Evolutionary conservation across 2,329 filamentous ascomycete species (phyloP).

Genomic region (Apiospora malaysiana): DNA sequence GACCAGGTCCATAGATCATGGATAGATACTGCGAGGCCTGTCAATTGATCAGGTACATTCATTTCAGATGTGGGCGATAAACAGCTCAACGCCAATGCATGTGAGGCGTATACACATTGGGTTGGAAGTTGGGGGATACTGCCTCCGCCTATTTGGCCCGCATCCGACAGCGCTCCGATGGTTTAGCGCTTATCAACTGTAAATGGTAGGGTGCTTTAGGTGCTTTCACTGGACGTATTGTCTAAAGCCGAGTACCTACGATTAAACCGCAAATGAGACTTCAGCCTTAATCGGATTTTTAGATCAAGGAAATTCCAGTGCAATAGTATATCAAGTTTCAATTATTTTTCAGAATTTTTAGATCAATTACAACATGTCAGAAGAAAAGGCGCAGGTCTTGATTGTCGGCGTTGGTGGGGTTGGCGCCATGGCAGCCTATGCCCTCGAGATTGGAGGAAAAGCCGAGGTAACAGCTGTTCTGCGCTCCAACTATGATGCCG

Average conservation of each 20-base stretch:
- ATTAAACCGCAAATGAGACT: no score
- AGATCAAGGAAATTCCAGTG: no score
- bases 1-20: neutral
- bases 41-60: neutral
- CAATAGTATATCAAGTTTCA: no score
- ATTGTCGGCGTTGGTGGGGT: slow-evolving; percentile 62
- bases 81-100: neutral
- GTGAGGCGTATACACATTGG: neutral
- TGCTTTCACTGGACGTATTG: neutral
- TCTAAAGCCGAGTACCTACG: no score
- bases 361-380: slow-evolving; percentile 21
- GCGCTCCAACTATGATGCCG: slow-evolving; percentile 60
- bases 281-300: no score
- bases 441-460: slow-evolving; percentile 55
- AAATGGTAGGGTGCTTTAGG: neutral
- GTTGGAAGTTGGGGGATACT: neutral
- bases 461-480: slow-evolving; percentile 61
- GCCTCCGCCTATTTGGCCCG: neutral
- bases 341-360: neutral
- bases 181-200: neutral
- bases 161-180: slow-evolving; percentile 14
- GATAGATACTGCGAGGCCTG: neutral
- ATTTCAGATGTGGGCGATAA: neutral
- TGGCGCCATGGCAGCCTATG: slow-evolving; percentile 61
- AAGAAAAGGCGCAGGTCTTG: slow-evolving; percentile 48